A percentile compares a stretch with the other conserved stretches of the same genome.
Evolutionary conservation across 768 basidiomycete species (phyloP).

Genomic region (Hortiboletus campestris): DNA sequence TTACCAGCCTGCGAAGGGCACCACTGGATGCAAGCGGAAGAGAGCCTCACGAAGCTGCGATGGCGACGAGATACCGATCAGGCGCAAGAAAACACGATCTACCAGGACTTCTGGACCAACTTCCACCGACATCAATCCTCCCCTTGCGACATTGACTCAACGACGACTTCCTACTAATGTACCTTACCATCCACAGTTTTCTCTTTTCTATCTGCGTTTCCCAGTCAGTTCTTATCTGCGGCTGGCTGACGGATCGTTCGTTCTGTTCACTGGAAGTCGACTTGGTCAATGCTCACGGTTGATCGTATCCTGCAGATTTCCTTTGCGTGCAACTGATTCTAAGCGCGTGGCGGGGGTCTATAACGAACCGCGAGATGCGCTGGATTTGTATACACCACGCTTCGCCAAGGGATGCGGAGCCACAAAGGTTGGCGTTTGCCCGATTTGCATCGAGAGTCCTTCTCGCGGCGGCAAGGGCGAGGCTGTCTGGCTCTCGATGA

Average conservation of each 20-base stretch:
- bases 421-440: constrained; percentile 74
- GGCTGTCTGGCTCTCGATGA: constrained; percentile 72
- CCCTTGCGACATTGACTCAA: constrained; percentile 11
- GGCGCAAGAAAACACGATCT: constrained; percentile 12
- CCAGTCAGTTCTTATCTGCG: constrained; percentile 59
- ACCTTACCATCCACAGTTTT: constrained; percentile 47
- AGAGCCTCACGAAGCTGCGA: constrained; percentile 5
- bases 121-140: neutral
- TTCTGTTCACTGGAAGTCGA: constrained; percentile 3
- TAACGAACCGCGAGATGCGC: constrained; percentile 56
- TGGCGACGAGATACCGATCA: constrained; percentile 5
- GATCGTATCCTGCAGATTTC: constrained; percentile 14
- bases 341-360: constrained; percentile 42
- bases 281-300: neutral
- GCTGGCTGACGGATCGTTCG: constrained; percentile 40
- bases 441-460: constrained; percentile 63
- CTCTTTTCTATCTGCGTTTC: constrained; percentile 70
- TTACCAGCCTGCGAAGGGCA: constrained; percentile 18
- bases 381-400: constrained; percentile 78
- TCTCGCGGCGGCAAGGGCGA: constrained; percentile 63
- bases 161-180: constrained; percentile 54
- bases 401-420: constrained; percentile 68
- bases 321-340: constrained; percentile 14
- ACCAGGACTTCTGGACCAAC: neutral
- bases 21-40: constrained; percentile 19